phyloP scores from a whole-genome alignment of 1,139 yeast species.

The Torulaspora globosa region DNA sequence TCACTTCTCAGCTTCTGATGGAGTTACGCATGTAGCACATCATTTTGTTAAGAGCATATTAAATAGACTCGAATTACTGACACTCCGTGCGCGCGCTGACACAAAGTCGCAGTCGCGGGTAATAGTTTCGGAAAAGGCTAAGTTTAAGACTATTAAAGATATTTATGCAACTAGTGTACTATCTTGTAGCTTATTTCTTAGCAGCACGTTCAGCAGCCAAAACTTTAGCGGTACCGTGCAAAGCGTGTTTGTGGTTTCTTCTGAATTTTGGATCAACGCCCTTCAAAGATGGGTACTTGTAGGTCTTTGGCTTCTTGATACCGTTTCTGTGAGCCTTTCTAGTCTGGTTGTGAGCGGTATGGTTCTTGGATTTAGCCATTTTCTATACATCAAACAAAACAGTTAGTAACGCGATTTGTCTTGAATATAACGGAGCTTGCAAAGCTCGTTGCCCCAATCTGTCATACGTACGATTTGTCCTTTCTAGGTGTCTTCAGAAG shows the following conservation, averaged over 20 bases:
- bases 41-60: neutral
- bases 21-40: neutral
- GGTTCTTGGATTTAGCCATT: slow-evolving; percentile 99
- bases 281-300: slow-evolving; percentile 97
- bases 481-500: slow-evolving; percentile 8
- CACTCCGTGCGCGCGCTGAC: slow-evolving; percentile 1
- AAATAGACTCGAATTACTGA: slow-evolving; percentile 1
- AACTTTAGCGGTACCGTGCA: slow-evolving; percentile 95
- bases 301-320: slow-evolving; percentile 97
- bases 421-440: too few relatives aligned
- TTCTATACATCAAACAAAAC: slow-evolving; percentile 24
- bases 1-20: neutral
- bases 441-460: too few relatives aligned
- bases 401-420: slow-evolving; percentile 3
- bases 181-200: slow-evolving; percentile 24
- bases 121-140: slow-evolving; percentile 1
- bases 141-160: slow-evolving; percentile 5
- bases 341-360: slow-evolving; percentile 99
- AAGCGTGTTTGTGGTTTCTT: slow-evolving; percentile 99
- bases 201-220: slow-evolving; percentile 71
- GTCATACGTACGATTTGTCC: slow-evolving; percentile 11
- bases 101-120: neutral
- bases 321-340: slow-evolving; percentile 99
- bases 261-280: slow-evolving; percentile 99
- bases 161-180: slow-evolving; percentile 2